phyloP scores from a whole-genome alignment of 345 rosid genomes.

The Euphorbia pulcherrima region DNA sequence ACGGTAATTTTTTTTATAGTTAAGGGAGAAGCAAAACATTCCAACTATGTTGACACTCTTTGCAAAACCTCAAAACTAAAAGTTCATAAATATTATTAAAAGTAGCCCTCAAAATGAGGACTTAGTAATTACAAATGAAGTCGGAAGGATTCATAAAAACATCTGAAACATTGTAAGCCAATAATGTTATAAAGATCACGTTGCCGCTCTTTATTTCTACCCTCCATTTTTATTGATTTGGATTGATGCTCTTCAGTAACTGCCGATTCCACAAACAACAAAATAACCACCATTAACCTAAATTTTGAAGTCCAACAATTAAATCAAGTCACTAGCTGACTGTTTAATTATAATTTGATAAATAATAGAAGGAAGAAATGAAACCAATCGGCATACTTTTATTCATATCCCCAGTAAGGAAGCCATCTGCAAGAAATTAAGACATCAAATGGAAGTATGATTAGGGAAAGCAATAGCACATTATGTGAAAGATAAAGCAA shows the following conservation, averaged over 20 bases:
- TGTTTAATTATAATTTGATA: neutral
- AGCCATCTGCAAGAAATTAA: constrained; percentile 81
- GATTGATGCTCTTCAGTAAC: constrained; percentile 50
- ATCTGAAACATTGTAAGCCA: too few relatives aligned
- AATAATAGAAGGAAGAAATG: neutral
- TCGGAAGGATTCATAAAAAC: too few relatives aligned
- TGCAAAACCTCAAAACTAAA: too few relatives aligned
- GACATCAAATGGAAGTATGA: constrained; percentile 27
- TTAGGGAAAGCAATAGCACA: neutral
- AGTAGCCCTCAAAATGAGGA: too few relatives aligned
- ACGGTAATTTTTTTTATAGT: too few relatives aligned
- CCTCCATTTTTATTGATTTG: constrained; percentile 59
- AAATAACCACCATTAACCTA: constrained; percentile 15
- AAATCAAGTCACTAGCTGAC: constrained; percentile 9
- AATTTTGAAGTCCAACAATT: neutral
- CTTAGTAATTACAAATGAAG: too few relatives aligned
- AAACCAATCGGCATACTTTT: constrained; percentile 56
- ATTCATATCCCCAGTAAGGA: constrained; percentile 84
- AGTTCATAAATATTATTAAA: too few relatives aligned
- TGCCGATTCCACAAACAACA: constrained; percentile 56
- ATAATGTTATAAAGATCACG: too few relatives aligned
- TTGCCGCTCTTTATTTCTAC: constrained; percentile 61
- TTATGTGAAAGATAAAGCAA: constrained; percentile 12
- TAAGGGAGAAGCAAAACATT: too few relatives aligned
- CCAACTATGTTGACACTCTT: too few relatives aligned